Evolutionary conservation across 2,329 filamentous ascomycete genomes (phyloP).

Genomic region (Fusarium neocosmosporiellum): DNA sequence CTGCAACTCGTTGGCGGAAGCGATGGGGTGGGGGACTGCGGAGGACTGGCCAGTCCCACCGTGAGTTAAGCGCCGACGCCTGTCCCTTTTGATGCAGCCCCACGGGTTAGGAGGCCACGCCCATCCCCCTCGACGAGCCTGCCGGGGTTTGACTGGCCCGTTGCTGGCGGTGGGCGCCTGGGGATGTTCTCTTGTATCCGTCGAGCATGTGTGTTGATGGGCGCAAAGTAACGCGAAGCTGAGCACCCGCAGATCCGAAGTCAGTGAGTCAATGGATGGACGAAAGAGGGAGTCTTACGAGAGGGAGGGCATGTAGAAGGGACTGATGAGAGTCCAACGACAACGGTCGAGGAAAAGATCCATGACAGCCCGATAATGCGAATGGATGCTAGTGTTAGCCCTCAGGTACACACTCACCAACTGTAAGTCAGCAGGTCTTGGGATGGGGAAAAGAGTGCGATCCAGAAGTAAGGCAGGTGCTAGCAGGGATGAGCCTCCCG

Average conservation of each 20-base stretch:
- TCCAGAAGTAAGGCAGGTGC: constrained; percentile 28
- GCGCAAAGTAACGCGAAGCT: constrained; percentile 31
- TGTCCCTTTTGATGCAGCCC: constrained; percentile 63
- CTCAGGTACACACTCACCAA: neutral
- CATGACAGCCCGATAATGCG: neutral
- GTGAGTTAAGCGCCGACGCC: constrained; percentile 67
- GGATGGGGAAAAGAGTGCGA: constrained; percentile 20
- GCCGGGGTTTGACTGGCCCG: constrained; percentile 35
- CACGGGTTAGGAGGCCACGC: constrained; percentile 43
- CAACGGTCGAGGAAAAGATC: neutral
- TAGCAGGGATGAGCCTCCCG: constrained; percentile 25
- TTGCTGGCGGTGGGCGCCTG: constrained; percentile 33
- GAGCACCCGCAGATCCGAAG: constrained; percentile 8
- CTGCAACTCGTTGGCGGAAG: constrained; percentile 56
- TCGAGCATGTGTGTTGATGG: constrained; percentile 22
- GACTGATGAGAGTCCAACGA: neutral
- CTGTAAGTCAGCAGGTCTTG: neutral
- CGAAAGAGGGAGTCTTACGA: neutral
- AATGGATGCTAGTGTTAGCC: neutral
- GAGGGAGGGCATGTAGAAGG: neutral
- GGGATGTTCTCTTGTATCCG: constrained; percentile 20
- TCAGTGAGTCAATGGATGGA: neutral
- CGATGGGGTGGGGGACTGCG: constrained; percentile 45
- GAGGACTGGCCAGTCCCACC: constrained; percentile 45
- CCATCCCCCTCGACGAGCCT: constrained; percentile 38